Conservation (phyloP, 768 basidiomycete species). For the Cantharellus anzutake region DNA sequence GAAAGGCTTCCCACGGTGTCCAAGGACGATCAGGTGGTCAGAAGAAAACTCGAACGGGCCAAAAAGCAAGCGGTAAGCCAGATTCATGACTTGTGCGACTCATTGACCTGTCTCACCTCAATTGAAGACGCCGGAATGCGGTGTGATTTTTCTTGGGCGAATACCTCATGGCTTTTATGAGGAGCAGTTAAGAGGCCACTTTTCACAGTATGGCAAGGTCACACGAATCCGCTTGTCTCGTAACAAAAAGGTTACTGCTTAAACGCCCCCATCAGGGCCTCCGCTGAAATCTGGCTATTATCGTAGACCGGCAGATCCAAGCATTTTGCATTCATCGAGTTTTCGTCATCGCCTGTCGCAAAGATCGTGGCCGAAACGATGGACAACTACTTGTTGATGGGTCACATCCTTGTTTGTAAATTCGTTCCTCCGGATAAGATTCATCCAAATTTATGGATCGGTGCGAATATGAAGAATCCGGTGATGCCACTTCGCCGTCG, state of each 20-base stretch:
- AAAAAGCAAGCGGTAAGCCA: conserved; percentile 43
- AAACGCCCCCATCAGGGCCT: not conserved
- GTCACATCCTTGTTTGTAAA: conserved; percentile 84
- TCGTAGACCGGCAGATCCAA: conserved; percentile 82
- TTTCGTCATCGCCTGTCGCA: conserved; percentile 73
- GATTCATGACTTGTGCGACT: not conserved
- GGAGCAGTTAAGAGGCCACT: conserved; percentile 80
- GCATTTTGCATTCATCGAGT: conserved; percentile 94
- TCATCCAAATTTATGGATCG: conserved; percentile 88
- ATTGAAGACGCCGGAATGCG: conserved; percentile 41
- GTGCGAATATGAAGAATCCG: conserved; percentile 88
- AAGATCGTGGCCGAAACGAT: conserved; percentile 95
- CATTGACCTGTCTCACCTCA: not conserved
- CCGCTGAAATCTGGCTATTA: not conserved
- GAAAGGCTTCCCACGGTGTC: conserved; percentile 64
- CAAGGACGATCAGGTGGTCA: conserved; percentile 71
- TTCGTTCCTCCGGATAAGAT: conserved; percentile 76
- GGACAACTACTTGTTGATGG: conserved; percentile 94
- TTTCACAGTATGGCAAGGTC: conserved; percentile 85
- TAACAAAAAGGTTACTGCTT: conserved; percentile 58
- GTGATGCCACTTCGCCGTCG: conserved; percentile 46
- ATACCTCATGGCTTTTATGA: conserved; percentile 97
- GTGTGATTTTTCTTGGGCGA: conserved; percentile 76
- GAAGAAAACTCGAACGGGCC: conserved; percentile 33
- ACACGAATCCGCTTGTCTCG: conserved; percentile 77